Base-by-base conservation (phyloP, 169 alveolate genomes). In the Cryptosporidium xiaoi region DNA sequence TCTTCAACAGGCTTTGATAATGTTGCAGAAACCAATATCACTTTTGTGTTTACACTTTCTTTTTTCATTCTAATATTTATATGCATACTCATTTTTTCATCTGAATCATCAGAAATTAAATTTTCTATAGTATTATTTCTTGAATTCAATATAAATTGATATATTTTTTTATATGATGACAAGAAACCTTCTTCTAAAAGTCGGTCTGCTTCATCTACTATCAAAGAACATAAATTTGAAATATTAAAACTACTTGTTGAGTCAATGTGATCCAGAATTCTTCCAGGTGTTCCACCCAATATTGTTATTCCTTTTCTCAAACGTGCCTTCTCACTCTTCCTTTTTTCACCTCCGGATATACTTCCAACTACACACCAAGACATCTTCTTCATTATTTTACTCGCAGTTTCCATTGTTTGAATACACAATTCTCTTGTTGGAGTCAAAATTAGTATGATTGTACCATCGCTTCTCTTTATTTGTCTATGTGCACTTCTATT, bases 191-290 rank as follows among this genome's bases (percentile, higher is more conserved):
- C 93, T 90, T 97, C 99, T 50, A 98, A 93, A 62, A 98, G 93
- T 82, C 98, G 94, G 91, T 98, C 99, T 6, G 99, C 99, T 84
- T 98, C 99, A 92, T 98, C 99, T 34, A 98, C 90, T 6, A 98
- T 96, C 40, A 95, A 67, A 66, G 90, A 65, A 50, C 83, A 90
- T 34, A 92, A 82, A 44, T 95, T 96, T 51, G 92, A 83, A 64
- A 93, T 92, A 33, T 94, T 94, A 85, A 97, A 96, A 48, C 98
- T 94, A 64, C 94, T 87, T 20, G 99, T 95, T 71, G 94, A 94
- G 65, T 93, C 93, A 58, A 97, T 90, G 82, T 96, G 98, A 89
- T 98, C 99, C 7, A 97, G 83, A 51, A 98, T 83, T 71, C 99
- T 94, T 15, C 99, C 99, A 7, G 99, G 99, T 34, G 99, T 98